Evolutionary conservation across 495 filamentous ascomycete genomes (phyloP), one percentile per base, ranked within the genome.

Genomic region (Aspergillus sclerotioniger): DNA sequence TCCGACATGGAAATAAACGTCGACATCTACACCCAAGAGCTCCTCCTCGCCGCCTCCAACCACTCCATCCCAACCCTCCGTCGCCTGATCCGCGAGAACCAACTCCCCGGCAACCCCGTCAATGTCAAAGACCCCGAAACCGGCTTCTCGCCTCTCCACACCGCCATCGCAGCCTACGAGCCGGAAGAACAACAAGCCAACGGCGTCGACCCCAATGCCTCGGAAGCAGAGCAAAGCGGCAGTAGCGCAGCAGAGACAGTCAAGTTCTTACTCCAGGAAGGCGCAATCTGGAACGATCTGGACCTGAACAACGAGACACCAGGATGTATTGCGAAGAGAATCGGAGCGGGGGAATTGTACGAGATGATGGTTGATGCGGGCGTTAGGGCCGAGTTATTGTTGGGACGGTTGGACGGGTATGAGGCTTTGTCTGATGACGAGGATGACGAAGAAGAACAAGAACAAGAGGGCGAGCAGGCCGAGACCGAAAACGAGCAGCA

Each of bases 281-380:
- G 94, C 3, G 95, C 90, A 6, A 96, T 98, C 54, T 98, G 94
- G 94, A 98, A 98, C 73, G 92, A 96, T 70, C 76, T 98, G 3
- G 91, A 98, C 63, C 73, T 77, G 37, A 85, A 89, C 45, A 80
- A 88, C 56, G 92, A 98, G 80, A 98, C 95, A 13, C 93, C 94
- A 0, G 94, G 91, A 1, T 98, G 95, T 73, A 66, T 97, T 16
- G 94, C 94, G 10, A 76, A 76, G 39, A 76, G 91, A 32, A 72
- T 96, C 13, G 87, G 86, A 0, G 70, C 88, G 60, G 75, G 65
- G n/a, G 85, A 87, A 54, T 68, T 96, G 46, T 98, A 98, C 67
- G 84, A 89, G 17, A 65, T 92, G 35, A 86, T 93, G 65, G 92
- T 98, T 1, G 90, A 95, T 71, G 92, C 95, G 1, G 94, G 94